phyloP scores from a whole-genome alignment of 306 rosid genomes.

The Cucurbita maxima region DNA sequence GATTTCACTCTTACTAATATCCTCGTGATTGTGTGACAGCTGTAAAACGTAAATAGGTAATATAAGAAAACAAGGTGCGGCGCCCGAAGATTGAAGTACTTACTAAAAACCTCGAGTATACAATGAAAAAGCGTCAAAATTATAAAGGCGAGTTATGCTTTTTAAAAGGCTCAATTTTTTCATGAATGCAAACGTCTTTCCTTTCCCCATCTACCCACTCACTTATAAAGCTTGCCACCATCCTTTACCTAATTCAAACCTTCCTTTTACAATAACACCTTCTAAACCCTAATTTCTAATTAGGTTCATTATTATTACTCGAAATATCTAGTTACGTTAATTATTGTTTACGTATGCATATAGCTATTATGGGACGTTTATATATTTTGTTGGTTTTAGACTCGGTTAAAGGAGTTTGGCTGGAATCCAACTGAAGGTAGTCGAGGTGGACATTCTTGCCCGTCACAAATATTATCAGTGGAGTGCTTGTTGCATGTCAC shows the following conservation, averaged over 20 bases:
- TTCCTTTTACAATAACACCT: background rate
- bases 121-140: background rate
- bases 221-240: background rate
- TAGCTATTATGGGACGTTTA: background rate
- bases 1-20: too few relatives aligned
- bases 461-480: too few relatives aligned
- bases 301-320: background rate
- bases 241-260: background rate
- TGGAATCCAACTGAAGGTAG: background rate
- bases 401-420: background rate
- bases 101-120: background rate
- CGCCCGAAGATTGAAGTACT: background rate
- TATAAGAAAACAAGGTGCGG: background rate
- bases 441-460: too few relatives aligned
- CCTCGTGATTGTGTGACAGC: too few relatives aligned
- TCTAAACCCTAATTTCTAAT: background rate
- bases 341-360: background rate
- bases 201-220: background rate
- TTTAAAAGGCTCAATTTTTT: background rate
- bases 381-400: too few relatives aligned
- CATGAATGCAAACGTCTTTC: background rate
- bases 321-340: too few relatives aligned
- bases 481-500: too few relatives aligned
- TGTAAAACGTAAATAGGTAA: background rate
- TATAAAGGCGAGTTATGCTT: background rate